A percentile compares a stretch with the other conserved stretches of the same genome.
phyloP scores from a whole-genome alignment of 2,329 filamentous ascomycete species.

The Pseudocercospora eumusae region DNA sequence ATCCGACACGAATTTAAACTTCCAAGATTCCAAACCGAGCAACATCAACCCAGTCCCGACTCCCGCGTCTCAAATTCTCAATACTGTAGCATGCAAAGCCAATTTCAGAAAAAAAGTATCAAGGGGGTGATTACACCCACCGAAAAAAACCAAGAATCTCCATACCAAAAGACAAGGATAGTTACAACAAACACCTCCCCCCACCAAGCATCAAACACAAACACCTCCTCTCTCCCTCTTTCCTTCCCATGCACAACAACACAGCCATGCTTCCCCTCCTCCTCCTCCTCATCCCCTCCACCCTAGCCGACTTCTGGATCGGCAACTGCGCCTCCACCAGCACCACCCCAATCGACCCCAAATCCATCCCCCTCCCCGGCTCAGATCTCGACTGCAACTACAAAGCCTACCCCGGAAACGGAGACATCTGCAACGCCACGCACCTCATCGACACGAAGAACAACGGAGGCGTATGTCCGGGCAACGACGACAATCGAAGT shows the following conservation, averaged over 20 bases:
- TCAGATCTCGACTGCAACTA: constrained; percentile 20
- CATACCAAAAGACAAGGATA: no score
- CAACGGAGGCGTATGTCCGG: constrained; percentile 21
- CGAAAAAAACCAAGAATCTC: no score
- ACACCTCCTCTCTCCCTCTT: not conserved
- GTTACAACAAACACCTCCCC: no score
- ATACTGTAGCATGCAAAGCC: not conserved
- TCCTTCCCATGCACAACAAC: not conserved
- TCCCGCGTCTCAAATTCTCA: no score
- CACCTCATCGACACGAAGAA: constrained; percentile 15
- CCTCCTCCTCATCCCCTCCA: not conserved
- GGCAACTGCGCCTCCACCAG: constrained; percentile 18
- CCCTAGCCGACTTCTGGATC: constrained; percentile 21
- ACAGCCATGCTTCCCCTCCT: not conserved
- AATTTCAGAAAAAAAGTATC: no score
- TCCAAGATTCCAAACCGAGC: not conserved
- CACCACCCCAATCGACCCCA: not conserved
- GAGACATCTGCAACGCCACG: constrained; percentile 13
- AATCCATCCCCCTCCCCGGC: constrained; percentile 15
- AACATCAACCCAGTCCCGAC: not conserved
- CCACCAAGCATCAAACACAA: not conserved
- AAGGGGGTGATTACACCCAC: no score
- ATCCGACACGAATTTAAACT: no score
- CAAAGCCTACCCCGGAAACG: constrained; percentile 9
- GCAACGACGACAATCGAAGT: constrained; percentile 15